Evolutionary conservation across 1,284 basidiomycete genomes (phyloP).

Genomic region (Amanita bisporigera): DNA sequence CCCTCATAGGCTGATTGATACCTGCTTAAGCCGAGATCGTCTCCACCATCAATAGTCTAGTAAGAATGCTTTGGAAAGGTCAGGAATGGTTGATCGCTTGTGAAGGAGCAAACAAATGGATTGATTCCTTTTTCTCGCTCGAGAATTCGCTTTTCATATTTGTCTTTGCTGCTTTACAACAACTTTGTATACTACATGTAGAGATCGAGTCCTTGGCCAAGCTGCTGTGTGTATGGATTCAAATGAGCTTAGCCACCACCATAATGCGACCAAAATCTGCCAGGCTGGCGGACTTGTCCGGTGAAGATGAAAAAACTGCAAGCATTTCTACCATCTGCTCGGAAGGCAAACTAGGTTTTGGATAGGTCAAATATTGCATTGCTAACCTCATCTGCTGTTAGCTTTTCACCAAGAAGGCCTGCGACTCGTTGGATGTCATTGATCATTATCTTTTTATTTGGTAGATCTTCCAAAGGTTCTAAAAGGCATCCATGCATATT

Average conservation of each 20-base stretch:
- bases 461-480: conserved; percentile 48
- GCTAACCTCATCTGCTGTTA: conserved; percentile 71
- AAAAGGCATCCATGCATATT: conserved; percentile 61
- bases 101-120: conserved; percentile 60
- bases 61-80: conserved; percentile 62
- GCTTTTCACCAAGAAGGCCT: conserved; percentile 64
- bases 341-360: neutral
- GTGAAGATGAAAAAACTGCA: conserved; percentile 66
- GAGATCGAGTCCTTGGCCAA: too few species aligned
- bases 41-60: conserved; percentile 64
- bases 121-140: conserved; percentile 14
- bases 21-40: conserved; percentile 66
- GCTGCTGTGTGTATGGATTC: conserved; percentile 1
- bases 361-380: neutral
- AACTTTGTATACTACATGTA: neutral
- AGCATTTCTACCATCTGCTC: conserved; percentile 76
- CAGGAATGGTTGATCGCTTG: conserved; percentile 60
- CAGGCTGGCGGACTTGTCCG: conserved; percentile 69
- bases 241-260: conserved; percentile 55
- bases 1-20: conserved; percentile 3
- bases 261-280: conserved; percentile 77
- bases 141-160: neutral
- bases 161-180: neutral
- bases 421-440: conserved; percentile 65
- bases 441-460: conserved; percentile 60